Evolutionary conservation across 768 basidiomycete genomes (phyloP).

Genomic region (Tricholoma terreum): DNA sequence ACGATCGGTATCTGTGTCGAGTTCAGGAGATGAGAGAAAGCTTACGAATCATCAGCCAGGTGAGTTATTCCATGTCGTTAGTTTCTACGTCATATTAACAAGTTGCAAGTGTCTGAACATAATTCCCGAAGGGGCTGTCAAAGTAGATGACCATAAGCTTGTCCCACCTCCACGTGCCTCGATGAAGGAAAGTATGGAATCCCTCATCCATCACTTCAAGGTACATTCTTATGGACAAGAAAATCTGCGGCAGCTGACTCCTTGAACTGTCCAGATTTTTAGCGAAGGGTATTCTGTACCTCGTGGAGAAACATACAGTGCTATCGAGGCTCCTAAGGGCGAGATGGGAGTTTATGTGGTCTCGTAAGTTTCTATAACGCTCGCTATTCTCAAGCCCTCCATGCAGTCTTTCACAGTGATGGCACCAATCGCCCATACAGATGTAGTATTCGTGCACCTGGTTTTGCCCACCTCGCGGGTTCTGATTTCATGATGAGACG

Average conservation of each 20-base stretch:
- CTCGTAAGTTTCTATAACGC: constrained; percentile 52
- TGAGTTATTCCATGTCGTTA: constrained; percentile 18
- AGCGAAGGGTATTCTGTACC: constrained; percentile 97
- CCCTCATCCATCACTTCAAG: constrained; percentile 98
- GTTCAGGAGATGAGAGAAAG: constrained; percentile 98
- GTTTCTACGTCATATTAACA: neutral
- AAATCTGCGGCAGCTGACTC: neutral
- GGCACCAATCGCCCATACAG: constrained; percentile 95
- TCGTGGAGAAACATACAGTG: constrained; percentile 92
- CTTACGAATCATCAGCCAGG: constrained; percentile 82
- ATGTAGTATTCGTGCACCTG: constrained; percentile 96
- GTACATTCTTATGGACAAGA: constrained; percentile 28
- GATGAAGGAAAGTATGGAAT: constrained; percentile 99
- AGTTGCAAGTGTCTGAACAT: constrained; percentile 86
- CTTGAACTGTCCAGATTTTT: constrained; percentile 59
- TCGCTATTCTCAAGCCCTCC: neutral
- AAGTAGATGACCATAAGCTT: constrained; percentile 97
- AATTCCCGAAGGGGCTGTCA: constrained; percentile 89
- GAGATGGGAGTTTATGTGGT: constrained; percentile 99
- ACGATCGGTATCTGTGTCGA: constrained; percentile 95
- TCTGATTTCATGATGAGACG: constrained; percentile 98
- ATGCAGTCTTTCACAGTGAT: constrained; percentile 48
- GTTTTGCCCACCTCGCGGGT: constrained; percentile 93
- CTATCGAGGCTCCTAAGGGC: constrained; percentile 98
- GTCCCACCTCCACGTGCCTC: constrained; percentile 93